Evolutionary conservation across 495 filamentous ascomycete species (phyloP), one percentile per base, ranked within the genome.

Genomic region (Zalerion maritima): DNA sequence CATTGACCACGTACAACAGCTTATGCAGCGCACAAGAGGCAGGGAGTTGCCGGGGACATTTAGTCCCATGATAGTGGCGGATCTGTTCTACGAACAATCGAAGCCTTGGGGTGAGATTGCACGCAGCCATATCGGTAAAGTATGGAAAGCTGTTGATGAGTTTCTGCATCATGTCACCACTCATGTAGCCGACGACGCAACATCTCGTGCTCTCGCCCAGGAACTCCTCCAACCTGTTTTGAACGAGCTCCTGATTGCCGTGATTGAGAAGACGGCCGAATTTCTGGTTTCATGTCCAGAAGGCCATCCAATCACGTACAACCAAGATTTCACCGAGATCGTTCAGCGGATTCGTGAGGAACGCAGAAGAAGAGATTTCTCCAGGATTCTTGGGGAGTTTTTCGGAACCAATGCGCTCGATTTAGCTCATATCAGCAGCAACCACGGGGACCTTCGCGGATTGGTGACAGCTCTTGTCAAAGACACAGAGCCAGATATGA

Each of bases 21-120:
- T 67, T 1, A 47, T 70, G 26, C 36, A 50, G 24, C 42, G 40
- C 25, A 61, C 45, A 5, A 49, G 52, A 10, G 57, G 58, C 7
- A 41, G 60, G 16, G 66, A 71, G 32, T 39, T 73, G 8, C 62
- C 62, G 5, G 62, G 64, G 11, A 57, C 53, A 8, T 67, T 60
- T 40, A 69, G 66, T 41, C 60, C 62, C 9, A 42, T 64, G 21
- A 45, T 73, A 10, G 42, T 69, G 3, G 37, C 39, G 5, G 66
- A 71, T 32, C 41, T 73, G 12, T 69, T 71, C 31, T 38, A 36
- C 18, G 57, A 69, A 34, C 64, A 71, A 29, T 65, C 48, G 3
- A 24, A 24, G 18, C 50, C 47, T 3, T 73, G 63, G 69, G 38
- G 54, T 29, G n/a, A 23, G 0, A 42, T 71, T n/a, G 52, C 56